Conservation (phyloP, 257 asterid species). For the Solanum neorickii region DNA sequence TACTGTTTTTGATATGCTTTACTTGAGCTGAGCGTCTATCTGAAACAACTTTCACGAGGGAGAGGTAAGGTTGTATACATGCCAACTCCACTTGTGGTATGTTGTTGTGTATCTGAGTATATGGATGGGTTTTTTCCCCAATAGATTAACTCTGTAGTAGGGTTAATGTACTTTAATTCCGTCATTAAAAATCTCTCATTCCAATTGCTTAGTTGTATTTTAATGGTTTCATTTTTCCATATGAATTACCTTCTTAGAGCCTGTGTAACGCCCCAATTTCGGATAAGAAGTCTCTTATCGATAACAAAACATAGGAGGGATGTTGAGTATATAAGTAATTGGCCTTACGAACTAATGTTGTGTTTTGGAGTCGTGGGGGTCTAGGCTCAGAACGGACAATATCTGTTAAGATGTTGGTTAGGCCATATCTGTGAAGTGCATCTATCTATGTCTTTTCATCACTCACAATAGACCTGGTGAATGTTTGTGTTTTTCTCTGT, state of each 20-base stretch:
- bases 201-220: not conserved
- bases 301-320: not conserved
- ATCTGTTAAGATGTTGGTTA: too few relatives aligned
- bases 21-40: not conserved
- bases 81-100: not conserved
- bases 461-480: not conserved
- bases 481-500: not conserved
- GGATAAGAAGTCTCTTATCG: not conserved
- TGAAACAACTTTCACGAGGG: not conserved
- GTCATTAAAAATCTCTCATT: not conserved
- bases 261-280: not conserved
- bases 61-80: not conserved
- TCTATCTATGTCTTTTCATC: not conserved
- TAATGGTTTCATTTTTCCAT: not conserved
- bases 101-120: not conserved
- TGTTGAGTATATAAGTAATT: not conserved
- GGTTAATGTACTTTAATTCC: not conserved
- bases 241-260: not conserved
- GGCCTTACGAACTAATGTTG: not conserved
- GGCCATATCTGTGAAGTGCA: not conserved
- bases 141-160: not conserved
- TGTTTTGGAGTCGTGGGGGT: not conserved
- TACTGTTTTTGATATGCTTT: not conserved
- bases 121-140: not conserved
- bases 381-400: not conserved